Conservation (phyloP, 2,329 filamentous ascomycete genomes). For the Phialocephala subalpina region DNA sequence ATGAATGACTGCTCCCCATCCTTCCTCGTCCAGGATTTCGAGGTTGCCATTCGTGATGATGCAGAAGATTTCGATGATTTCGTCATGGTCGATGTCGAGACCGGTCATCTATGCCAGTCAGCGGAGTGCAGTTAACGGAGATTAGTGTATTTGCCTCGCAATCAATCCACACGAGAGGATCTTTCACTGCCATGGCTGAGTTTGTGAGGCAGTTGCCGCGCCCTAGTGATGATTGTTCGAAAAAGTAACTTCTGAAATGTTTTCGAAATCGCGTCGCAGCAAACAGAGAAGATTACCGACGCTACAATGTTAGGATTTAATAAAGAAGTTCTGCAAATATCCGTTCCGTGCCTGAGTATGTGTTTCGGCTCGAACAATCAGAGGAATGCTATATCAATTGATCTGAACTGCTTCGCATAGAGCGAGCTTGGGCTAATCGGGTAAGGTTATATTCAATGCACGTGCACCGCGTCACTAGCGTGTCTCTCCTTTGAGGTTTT, state of each 20-base stretch:
- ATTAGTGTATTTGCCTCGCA: constrained; percentile 40
- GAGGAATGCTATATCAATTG: no score
- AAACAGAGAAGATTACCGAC: neutral
- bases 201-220: neutral
- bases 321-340: no score
- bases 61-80: constrained; percentile 91
- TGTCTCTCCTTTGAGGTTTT: no score
- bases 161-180: constrained; percentile 44
- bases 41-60: constrained; percentile 87
- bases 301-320: neutral
- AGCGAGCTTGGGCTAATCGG: no score
- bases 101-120: constrained; percentile 80
- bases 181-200: constrained; percentile 18
- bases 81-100: constrained; percentile 78
- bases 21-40: constrained; percentile 75
- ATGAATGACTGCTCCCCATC: constrained; percentile 84
- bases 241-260: neutral
- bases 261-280: neutral
- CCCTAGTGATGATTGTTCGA: neutral
- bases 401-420: no score
- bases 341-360: no score
- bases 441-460: no score
- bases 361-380: no score
- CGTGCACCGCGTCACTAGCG: no score
- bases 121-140: constrained; percentile 9